Conservation (phyloP, 129 eudicot genomes). For the Centrapalus pauciflorus region DNA sequence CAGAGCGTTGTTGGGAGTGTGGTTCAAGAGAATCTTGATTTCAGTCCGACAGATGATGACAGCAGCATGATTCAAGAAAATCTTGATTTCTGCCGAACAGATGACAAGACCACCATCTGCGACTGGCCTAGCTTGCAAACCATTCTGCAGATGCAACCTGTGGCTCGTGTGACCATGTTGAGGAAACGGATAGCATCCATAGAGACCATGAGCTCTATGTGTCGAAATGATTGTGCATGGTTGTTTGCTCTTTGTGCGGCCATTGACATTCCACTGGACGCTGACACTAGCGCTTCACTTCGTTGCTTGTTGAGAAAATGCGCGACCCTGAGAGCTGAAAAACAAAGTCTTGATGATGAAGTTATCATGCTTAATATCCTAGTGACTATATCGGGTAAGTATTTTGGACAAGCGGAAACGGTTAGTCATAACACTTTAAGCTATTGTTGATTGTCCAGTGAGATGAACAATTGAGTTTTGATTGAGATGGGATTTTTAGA, state of each 20-base stretch:
- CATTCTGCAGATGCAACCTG: constrained; percentile 56
- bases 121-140: constrained; percentile 49
- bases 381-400: constrained; percentile 73
- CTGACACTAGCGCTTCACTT: constrained; percentile 70
- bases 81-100: constrained; percentile 24
- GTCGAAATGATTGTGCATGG: constrained; percentile 63
- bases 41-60: constrained; percentile 22
- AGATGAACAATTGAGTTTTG: neutral
- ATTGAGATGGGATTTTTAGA: constrained; percentile 14
- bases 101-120: constrained; percentile 16
- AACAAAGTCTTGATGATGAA: constrained; percentile 62
- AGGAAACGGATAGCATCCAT: constrained; percentile 47
- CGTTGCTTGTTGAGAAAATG: constrained; percentile 79
- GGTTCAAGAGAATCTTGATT: constrained; percentile 28
- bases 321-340: constrained; percentile 62
- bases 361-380: constrained; percentile 74
- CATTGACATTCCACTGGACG: constrained; percentile 71
- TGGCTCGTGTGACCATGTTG: constrained; percentile 54
- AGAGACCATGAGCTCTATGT: constrained; percentile 37
- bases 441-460: neutral
- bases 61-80: constrained; percentile 8
- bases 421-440: neutral
- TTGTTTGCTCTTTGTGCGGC: constrained; percentile 85
- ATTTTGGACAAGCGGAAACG: constrained; percentile 71
- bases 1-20: constrained; percentile 24